Conservation (phyloP, 2,329 filamentous ascomycete species). For the Sarocladium strictum region DNA sequence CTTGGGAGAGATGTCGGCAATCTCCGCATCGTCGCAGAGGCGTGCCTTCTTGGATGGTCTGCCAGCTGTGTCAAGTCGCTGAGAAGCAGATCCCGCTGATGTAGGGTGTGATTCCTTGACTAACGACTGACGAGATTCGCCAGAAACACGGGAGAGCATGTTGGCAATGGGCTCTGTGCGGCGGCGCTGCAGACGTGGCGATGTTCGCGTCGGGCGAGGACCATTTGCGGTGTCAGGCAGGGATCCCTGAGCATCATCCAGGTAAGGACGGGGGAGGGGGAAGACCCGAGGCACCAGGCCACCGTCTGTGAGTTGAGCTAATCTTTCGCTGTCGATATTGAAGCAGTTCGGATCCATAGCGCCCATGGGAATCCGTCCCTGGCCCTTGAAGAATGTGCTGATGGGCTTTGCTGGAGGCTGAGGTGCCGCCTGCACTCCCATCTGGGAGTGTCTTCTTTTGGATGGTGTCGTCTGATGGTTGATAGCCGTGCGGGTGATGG, state of each 20-base stretch:
- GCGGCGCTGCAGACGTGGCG: conserved; percentile 39
- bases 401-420: conserved; percentile 41
- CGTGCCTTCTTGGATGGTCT: conserved; percentile 53
- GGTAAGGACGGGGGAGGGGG: conserved; percentile 52
- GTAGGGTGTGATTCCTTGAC: conserved; percentile 11
- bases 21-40: conserved; percentile 39
- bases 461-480: conserved; percentile 33
- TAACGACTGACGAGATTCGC: conserved; percentile 15
- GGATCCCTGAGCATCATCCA: conserved; percentile 30
- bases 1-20: conserved; percentile 28
- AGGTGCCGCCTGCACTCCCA: conserved; percentile 13
- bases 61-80: conserved; percentile 17
- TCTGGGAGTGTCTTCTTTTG: conserved; percentile 36
- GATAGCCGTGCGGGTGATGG: conserved; percentile 73
- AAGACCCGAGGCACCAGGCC: conserved; percentile 50
- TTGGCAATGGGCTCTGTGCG: conserved; percentile 47
- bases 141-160: conserved; percentile 28
- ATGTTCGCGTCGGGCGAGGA: conserved; percentile 19
- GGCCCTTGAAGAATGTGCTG: conserved; percentile 46
- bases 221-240: conserved; percentile 13
- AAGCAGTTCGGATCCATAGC: conserved; percentile 60
- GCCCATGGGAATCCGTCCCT: conserved; percentile 49
- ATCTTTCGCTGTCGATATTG: conserved; percentile 41
- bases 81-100: conserved; percentile 12
- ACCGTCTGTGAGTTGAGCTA: conserved; percentile 42